phyloP scores from a whole-genome alignment of 202 grass and related monocot species.

The Brachypodium distachyon region DNA sequence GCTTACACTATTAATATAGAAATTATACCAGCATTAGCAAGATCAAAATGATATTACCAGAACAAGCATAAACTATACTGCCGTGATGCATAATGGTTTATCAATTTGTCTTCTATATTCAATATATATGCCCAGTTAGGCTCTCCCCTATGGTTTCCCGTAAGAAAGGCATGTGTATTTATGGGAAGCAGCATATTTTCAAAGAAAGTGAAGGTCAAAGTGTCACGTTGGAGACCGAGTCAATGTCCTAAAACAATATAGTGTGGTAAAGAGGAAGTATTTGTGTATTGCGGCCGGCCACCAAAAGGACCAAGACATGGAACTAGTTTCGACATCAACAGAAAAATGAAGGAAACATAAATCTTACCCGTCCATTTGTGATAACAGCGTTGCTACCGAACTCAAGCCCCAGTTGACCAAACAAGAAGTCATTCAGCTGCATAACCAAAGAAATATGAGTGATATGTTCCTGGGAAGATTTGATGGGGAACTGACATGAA shows the following conservation, averaged over 20 bases:
- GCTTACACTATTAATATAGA: not conserved
- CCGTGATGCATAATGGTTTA: not conserved
- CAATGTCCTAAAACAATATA: not conserved
- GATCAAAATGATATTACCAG: not conserved
- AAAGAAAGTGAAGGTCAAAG: not conserved
- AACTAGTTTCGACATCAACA: slow-evolving; percentile 3
- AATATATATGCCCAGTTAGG: not conserved
- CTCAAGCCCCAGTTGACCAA: slow-evolving; percentile 59
- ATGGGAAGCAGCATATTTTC: not conserved
- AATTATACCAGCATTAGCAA: not conserved
- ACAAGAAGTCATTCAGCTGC: slow-evolving; percentile 70
- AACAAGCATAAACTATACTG: not conserved
- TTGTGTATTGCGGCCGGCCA: not conserved
- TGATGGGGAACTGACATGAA: not conserved
- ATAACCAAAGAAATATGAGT: slow-evolving; percentile 15
- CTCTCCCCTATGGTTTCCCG: not conserved
- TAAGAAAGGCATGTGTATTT: not conserved
- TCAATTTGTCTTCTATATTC: not conserved
- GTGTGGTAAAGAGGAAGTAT: not conserved
- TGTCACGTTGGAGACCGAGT: not conserved
- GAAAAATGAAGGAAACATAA: slow-evolving; percentile 7
- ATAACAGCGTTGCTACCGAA: slow-evolving; percentile 87
- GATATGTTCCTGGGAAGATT: slow-evolving; percentile 13
- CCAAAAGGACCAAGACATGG: not conserved
- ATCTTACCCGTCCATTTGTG: slow-evolving; percentile 94